These are phyloP conservation scores for Ramularia collo-cygni DNA, from an alignment of 2,329 filamentous ascomycete genomes.

Conservation along the genomic window DNA sequence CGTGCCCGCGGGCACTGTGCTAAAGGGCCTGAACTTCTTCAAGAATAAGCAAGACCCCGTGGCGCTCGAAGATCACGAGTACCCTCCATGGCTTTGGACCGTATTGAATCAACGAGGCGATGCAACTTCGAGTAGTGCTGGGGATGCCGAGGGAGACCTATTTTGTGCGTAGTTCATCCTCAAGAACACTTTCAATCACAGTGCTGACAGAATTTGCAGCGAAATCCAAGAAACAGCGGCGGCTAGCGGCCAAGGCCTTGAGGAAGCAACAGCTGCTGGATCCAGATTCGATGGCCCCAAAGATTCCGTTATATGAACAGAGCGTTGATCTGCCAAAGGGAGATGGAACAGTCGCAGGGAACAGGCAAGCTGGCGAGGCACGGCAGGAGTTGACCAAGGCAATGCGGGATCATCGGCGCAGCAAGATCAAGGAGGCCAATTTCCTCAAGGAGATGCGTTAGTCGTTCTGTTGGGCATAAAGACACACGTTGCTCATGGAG, in stretches of 20 bases:
- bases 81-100: constrained; percentile 74
- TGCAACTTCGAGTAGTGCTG: constrained; percentile 41
- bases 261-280: constrained; percentile 59
- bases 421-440: constrained; percentile 75
- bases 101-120: constrained; percentile 54
- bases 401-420: constrained; percentile 68
- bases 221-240: constrained; percentile 78
- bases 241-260: constrained; percentile 60
- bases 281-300: constrained; percentile 52
- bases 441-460: constrained; percentile 71
- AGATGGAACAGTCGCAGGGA: constrained; percentile 43
- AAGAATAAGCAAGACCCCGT: constrained; percentile 69
- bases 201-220: constrained; percentile 40
- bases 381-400: constrained; percentile 60
- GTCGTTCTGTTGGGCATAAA: not conserved
- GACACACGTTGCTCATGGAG: too few species aligned
- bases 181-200: not conserved
- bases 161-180: constrained; percentile 59
- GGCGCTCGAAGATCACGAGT: constrained; percentile 66
- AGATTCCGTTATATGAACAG: constrained; percentile 71
- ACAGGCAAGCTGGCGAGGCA: constrained; percentile 41
- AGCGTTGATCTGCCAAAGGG: constrained; percentile 62
- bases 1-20: constrained; percentile 60
- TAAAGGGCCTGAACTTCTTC: constrained; percentile 69
- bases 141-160: constrained; percentile 59